Base-by-base conservation (phyloP, 2,329 filamentous ascomycete species). In the Aspergillus niger region DNA sequence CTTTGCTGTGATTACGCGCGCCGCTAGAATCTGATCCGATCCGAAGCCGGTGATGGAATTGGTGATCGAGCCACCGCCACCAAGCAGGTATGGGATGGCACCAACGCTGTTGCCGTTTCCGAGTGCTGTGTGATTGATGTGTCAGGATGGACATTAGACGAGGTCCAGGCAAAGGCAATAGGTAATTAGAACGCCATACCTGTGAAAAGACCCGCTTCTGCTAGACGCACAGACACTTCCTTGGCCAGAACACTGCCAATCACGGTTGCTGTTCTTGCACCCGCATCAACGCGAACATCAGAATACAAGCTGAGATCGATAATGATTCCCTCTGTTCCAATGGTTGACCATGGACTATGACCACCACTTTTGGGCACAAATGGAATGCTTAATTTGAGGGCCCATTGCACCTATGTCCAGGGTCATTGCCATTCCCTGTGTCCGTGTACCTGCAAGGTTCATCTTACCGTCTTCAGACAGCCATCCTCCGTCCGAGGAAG, bases 51-150 rank as follows among this genome's bases (percentile, higher is more conserved):
- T 55, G 38, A 55, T 55, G 36, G 52, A 55, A 24, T 20, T 43
- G 24, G 52, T 55, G 52, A 55, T 55, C 15, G 52, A 55, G 4
- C 17, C 38, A 2, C 52, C 52, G 11, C 52, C 52, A 6, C 52
- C 52, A 20, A 55, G 52, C 24, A 55, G 24, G 52, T 55, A 55
- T 2, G 52, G 52, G 10, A 55, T 55, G 4, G 52, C 52, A 2
- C 52, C 52, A 8, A 55, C 52, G 6, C 32, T 55, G 24, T 55
- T 55, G 24, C 52, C 52, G 10, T 55, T 43, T n/a, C 52, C 52
- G 7, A 55, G 52, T 7, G 52, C 52, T 55, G n/a, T 22, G 28
- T 30, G 28, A 11, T 24, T 22, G 10, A 44, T 1, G 6, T 15
- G 17, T 44, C 15, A 44, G 20, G 3, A 20, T 17, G 2, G 50